Base-by-base conservation (phyloP, 179 eudicot species). In the Beta macrorhiza region DNA sequence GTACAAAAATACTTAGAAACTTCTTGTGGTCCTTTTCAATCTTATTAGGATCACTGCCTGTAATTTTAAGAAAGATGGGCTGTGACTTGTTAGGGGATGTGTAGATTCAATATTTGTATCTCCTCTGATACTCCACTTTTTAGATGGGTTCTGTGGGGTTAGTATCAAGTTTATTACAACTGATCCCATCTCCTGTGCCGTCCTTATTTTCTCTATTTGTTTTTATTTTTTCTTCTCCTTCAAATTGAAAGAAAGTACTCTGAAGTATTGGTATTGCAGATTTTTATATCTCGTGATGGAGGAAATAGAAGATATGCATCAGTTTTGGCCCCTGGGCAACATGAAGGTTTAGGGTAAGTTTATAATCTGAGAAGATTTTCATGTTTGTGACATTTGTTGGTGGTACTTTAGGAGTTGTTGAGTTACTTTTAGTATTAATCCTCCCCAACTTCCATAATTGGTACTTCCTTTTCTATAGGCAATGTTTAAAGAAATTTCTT, bases 241-340 rank as follows among this genome's bases (percentile, higher is more conserved):
- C 45, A n/a, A 20, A 75, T 42, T 22, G 52, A n/a, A 4, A 12
- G 20, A 59, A 55, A 45, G 69, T 62, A 55, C 8, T 57, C 15
- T 79, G 62, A 67, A 22, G 3, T 69, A 6, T 76, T 70, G 25
- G 25, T 57, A 82, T 58, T 82, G 76, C 94, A 96, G 98, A 92
- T 96, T 82, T 96, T 96, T 83, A 85, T 96, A 85, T 92, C 97
- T 80, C 97, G 98, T 61, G 99, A 93, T 63, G 98, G 95, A 77
- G 98, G 93, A 79, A 89, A 86, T 87, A 94, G 87, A 87, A 90
- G 77, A 29, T 96, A 89, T 80, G 92, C 98, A 55, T 92, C 99
- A 42, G 99, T 96, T 79, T 87, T 96, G 89, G 89, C 99, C 64
- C 99, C 99, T 13, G 99, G 99, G 76, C 90, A 86, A 76, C 98